Evolutionary conservation across 495 filamentous ascomycete genomes (phyloP), one percentile per base, ranked within the genome.

Genomic region (Xylaria venustula): DNA sequence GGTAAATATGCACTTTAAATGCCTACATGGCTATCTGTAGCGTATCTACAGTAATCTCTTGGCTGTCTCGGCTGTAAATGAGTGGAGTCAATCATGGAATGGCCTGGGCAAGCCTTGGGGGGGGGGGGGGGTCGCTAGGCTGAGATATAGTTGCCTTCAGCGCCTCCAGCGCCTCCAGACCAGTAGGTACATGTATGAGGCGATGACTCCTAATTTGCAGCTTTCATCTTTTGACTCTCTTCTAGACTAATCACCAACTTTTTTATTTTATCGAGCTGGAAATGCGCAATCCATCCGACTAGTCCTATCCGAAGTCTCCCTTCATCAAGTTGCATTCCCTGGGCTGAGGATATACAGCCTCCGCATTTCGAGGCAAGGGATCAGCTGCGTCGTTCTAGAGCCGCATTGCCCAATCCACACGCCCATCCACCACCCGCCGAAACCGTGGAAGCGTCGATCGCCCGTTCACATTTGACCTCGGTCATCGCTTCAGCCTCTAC

Each of bases 371-470:
- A 45, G 40, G 30, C 44, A 30, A 34, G 22, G 36, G 51, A 23
- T 20, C 36, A 44, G 53, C 32, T 20, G 59, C 41, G 40, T 34
- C 37, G 34, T 49, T 36, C 46, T 52, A 56, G 30, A 64, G 61
- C 17, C 46, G 34, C n/a, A n/a, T n/a, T n/a, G n/a, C n/a, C n/a
- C n/a, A n/a, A n/a, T n/a, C 30, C 30, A 34, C 30, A 5, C 30
- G 30, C 30, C 30, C 30, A 11, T 32, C 32, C 20, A 19, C 50
- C 25, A n/a, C 41, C 26, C 25, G 34, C 63, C 61, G 58, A 62
- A 67, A 59, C 67, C 61, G 64, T n/a, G n/a, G n/a, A n/a, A 64
- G 32, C 22, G 40, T 20, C 53, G 53, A 55, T 55, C 40, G 40
- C 11, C 37, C 26, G 40, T 17, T 19, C 22, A 15, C n/a, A n/a